phyloP scores from a whole-genome alignment of 1,139 yeast species.

The Kurtzmaniella quercitrusa region DNA sequence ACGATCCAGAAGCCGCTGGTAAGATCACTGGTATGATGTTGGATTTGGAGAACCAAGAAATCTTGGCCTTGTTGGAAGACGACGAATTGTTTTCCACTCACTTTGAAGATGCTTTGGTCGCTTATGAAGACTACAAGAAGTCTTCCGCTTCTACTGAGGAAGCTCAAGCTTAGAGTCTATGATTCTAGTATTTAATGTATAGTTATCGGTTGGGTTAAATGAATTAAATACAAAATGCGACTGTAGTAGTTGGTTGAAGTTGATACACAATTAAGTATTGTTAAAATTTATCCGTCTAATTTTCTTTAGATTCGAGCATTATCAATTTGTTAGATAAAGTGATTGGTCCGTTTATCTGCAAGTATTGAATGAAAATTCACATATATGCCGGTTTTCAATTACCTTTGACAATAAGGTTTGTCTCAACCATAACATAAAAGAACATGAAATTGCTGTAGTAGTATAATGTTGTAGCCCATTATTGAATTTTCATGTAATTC shows the following conservation, averaged over 20 bases:
- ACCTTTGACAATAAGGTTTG: no score
- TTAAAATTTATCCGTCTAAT: no score
- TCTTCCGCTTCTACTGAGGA: constrained; percentile 29
- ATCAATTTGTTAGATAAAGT: neutral
- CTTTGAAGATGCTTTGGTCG: constrained; percentile 92
- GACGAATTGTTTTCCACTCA: constrained; percentile 88
- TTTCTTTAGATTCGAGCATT: neutral
- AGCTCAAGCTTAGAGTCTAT: constrained; percentile 17
- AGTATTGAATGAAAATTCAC: no score
- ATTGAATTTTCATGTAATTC: no score
- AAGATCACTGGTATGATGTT: constrained; percentile 99
- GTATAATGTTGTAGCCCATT: no score
- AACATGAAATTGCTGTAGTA: no score
- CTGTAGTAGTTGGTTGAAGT: neutral
- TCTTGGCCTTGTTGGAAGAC: constrained; percentile 82
- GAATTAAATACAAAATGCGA: constrained; percentile 3
- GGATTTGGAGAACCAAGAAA: constrained; percentile 91
- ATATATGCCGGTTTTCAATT: no score
- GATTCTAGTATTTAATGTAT: constrained; percentile 3
- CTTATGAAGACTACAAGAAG: constrained; percentile 80
- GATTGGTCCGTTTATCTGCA: no score
- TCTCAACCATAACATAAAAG: no score
- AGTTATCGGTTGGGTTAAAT: constrained; percentile 3
- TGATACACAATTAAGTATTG: neutral
- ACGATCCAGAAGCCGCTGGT: constrained; percentile 94